Evolutionary conservation across 2,329 filamentous ascomycete genomes (phyloP).

Genomic region (Hypoxylon rubiginosum): DNA sequence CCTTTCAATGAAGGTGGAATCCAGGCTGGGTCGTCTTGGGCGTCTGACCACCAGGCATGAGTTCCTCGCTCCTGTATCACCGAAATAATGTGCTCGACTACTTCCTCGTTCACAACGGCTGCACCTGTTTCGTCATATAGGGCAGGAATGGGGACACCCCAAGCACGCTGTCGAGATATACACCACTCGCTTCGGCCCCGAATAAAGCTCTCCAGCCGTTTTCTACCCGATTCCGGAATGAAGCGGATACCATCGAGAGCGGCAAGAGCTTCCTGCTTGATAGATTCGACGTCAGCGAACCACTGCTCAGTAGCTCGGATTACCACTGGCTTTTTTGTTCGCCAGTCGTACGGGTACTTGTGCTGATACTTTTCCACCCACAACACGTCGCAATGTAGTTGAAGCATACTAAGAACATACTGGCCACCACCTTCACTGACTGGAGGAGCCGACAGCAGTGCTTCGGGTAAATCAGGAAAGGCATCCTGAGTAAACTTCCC

Average conservation of each 20-base stretch:
- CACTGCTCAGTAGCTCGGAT: conserved; percentile 94
- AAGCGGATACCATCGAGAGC: conserved; percentile 82
- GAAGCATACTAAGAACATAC: conserved; percentile 77
- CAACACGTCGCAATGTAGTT: conserved; percentile 69
- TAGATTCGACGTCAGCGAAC: no score
- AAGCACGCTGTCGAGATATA: conserved; percentile 93
- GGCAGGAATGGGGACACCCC: conserved; percentile 96
- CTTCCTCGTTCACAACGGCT: conserved; percentile 82
- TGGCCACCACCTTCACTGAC: conserved; percentile 79
- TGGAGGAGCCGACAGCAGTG: conserved; percentile 74
- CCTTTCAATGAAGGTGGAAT: conserved; percentile 73
- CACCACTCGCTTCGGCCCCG: conserved; percentile 95
- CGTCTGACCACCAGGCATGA: conserved; percentile 96
- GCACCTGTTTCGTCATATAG: conserved; percentile 81
- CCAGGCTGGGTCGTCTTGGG: conserved; percentile 81
- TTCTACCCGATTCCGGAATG: conserved; percentile 79
- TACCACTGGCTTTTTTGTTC: conserved; percentile 92
- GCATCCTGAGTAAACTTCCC: conserved; percentile 86
- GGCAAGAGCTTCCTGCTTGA: conserved; percentile 79
- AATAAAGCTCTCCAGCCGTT: conserved; percentile 86
- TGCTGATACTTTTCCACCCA: conserved; percentile 80
- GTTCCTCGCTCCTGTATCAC: conserved; percentile 82
- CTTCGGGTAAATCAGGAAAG: conserved; percentile 75
- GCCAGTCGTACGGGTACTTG: conserved; percentile 98
- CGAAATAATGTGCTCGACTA: conserved; percentile 85